phyloP scores from a whole-genome alignment of 371 early-diverging fungal genomes.

The Mucor saturninus region DNA sequence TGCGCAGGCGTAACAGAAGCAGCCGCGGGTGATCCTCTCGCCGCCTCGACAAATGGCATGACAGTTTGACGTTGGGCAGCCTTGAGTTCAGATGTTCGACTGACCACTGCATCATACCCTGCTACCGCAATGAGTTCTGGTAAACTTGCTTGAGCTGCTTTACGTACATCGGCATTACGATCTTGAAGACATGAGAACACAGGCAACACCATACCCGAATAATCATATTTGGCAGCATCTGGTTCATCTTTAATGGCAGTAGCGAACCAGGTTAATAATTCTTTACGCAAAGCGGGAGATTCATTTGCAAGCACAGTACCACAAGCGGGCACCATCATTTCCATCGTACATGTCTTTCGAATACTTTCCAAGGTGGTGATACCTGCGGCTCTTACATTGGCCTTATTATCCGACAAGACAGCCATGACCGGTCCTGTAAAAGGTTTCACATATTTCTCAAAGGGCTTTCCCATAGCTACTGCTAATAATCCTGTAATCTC shows the following conservation, averaged over 20 bases:
- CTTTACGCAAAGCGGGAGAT: conserved; percentile 83
- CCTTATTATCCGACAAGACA: conserved; percentile 87
- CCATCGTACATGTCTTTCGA: conserved; percentile 68
- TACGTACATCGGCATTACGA: conserved; percentile 87
- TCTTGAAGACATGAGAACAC: conserved; percentile 86
- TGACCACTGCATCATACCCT: conserved; percentile 65
- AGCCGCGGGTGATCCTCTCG: conserved; percentile 47
- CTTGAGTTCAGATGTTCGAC: conserved; percentile 68
- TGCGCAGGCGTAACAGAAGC: background rate
- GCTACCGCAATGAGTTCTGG: conserved; percentile 61
- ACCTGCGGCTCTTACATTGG: conserved; percentile 82
- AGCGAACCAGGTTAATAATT: conserved; percentile 78
- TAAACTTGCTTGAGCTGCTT: conserved; percentile 77
- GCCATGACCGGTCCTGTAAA: conserved; percentile 67
- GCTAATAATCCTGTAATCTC: conserved; percentile 79
- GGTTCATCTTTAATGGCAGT: conserved; percentile 54
- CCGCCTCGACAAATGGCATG: conserved; percentile 71
- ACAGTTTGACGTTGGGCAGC: conserved; percentile 73
- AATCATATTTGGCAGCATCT: conserved; percentile 54
- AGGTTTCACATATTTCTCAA: conserved; percentile 72
- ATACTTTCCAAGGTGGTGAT: conserved; percentile 74
- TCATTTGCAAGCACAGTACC: conserved; percentile 75
- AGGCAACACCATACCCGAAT: conserved; percentile 68
- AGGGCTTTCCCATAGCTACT: conserved; percentile 83
- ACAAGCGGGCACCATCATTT: conserved; percentile 67